Base-by-base conservation (phyloP, 495 filamentous ascomycete genomes). In the Penicillium taxi region DNA sequence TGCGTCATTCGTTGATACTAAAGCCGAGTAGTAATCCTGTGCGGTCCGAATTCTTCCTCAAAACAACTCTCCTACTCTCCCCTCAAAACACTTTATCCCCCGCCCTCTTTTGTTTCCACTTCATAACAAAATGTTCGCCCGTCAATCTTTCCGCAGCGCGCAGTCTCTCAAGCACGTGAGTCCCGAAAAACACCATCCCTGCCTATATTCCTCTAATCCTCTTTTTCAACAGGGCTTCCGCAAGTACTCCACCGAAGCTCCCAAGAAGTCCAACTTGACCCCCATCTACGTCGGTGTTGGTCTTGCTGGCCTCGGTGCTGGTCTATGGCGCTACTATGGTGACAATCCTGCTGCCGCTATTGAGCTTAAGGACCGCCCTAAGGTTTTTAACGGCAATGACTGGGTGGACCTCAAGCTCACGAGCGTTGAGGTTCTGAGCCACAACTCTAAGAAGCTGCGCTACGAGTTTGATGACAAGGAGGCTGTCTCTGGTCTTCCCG, bases 381-480 rank as follows among this genome's bases (percentile, higher is more conserved):
- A 64, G 53, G 58, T 82, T 21, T 84, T 98, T 60, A 82, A 70
- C 12, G 93, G 90, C 39, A 86, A 91, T 62, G 89, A 86, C 50
- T 94, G 84, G 62, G 60, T 94, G 26, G 74, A 76, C 42, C 75
- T 94, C 45, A 77, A 81, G 67, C 72, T 98, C 28, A 77, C 85
- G 27, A 74, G 78, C n/a, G 72, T 86, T 45, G 81, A 86, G 64
- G 51, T 58, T 9, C 58, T 94, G 63, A 94, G 82, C 66, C 79
- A 83, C 67, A 94, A 94, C 72, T 88, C 86, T 39, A 95, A 95
- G 80, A 73, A 68, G 29, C 66, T 95, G 52, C 79, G 83, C 48
- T 94, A 94, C 64, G 71, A 74, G 26, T 78, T 93, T 17, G 82
- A 84, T n/a, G 80, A 90, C 49, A 74, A 77, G 48, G 81, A 96